Base-by-base conservation (phyloP, 495 filamentous ascomycete species). In the Aspergillus sparsus region DNA sequence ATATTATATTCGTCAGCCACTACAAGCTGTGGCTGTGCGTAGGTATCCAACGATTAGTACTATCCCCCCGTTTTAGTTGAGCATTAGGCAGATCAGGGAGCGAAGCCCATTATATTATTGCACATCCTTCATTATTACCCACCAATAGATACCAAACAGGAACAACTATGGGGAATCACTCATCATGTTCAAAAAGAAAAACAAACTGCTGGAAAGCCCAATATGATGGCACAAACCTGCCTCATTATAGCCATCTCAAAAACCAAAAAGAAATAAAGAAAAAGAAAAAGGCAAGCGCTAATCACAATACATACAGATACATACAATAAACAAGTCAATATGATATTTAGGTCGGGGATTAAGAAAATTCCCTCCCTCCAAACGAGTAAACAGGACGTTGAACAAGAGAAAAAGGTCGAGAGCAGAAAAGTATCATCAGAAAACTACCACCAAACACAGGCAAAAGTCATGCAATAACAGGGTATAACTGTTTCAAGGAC, bases 401-500 rank as follows among this genome's bases (percentile, higher is more conserved):
- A 47, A 57, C n/a, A 18, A 39, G n/a, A 57, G 13, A 37, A 41
- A 27, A 12, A 42, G 49, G 52, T 27, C 21, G 21, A 27, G 21
- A 27, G 21, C 21, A 27, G 21, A 27, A 27, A 27, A 27, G 21
- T 27, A 27, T 27, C 21, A 27, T 27, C 21, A 3, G 21, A 3
- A 27, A 27, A 27, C 21, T 27, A 27, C 21, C 21, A 49, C 31
- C 44, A 41, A 63, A 55, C 49, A 52, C 51, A 57, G 33, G 52
- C 57, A 60, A 42, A 53, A 59, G 52, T 62, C 63, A 51, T 65
- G 34, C 52, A 60, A 27, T 27, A 27, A 62, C 58, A 45, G 63
- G 63, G 59, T 65, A 65, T 65, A 61, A 54, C 55, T 47, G 34
- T 49, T 34, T 51, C 53, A 49, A 61, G 34, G 54, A 61, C 21